These are phyloP conservation scores for Collybia sp. DNA, from an alignment of 768 basidiomycete genomes.

Conservation along the genomic window DNA sequence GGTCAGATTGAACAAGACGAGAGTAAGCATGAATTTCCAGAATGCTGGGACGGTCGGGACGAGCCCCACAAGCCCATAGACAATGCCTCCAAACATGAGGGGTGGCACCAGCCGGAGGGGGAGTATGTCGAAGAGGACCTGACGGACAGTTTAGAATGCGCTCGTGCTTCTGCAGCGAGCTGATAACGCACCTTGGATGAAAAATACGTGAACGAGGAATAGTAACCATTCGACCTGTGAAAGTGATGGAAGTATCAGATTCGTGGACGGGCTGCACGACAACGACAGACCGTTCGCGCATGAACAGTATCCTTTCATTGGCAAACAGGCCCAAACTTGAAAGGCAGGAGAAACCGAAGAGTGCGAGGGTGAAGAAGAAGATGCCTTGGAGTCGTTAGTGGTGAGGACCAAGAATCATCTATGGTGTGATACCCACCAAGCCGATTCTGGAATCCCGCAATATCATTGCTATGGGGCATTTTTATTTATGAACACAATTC, in stretches of 20 bases:
- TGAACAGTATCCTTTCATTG: slow-evolving; percentile 93
- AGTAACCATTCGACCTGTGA: slow-evolving; percentile 90
- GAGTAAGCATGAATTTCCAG: slow-evolving; percentile 97
- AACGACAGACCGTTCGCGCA: slow-evolving; percentile 82
- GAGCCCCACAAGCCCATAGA: slow-evolving; percentile 92
- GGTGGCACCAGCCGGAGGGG: slow-evolving; percentile 94
- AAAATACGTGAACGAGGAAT: slow-evolving; percentile 96
- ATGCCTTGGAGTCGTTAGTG: slow-evolving; percentile 46
- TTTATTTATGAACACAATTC: background rate
- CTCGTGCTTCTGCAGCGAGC: too few species aligned
- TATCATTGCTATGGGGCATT: slow-evolving; percentile 61
- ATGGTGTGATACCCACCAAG: slow-evolving; percentile 45
- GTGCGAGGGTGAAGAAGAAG: slow-evolving; percentile 95
- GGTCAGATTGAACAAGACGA: slow-evolving; percentile 95
- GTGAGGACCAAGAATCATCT: background rate
- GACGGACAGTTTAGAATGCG: background rate
- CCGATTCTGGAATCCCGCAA: slow-evolving; percentile 95
- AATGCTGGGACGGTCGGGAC: slow-evolving; percentile 86
- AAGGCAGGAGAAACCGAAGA: slow-evolving; percentile 96
- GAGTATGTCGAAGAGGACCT: slow-evolving; percentile 95
- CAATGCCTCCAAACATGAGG: slow-evolving; percentile 91
- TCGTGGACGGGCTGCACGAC: background rate
- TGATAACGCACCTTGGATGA: slow-evolving; percentile 67
- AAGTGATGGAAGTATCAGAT: background rate
- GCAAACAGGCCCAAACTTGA: slow-evolving; percentile 93